Base-by-base conservation (phyloP, 2,329 filamentous ascomycete species). In the Aspergillus eucalypticola region DNA sequence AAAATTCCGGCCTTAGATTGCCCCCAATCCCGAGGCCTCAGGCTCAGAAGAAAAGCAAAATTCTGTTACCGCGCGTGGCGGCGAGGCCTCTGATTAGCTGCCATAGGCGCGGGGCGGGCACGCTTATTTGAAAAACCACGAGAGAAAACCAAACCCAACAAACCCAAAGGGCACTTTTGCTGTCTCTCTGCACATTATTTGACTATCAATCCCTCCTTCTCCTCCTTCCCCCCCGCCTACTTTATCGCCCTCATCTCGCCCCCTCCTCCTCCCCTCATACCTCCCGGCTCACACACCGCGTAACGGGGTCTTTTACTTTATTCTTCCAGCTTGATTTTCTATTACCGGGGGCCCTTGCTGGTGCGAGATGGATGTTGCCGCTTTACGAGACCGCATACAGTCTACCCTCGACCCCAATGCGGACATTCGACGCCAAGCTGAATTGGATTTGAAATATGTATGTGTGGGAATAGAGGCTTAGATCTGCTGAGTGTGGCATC, bases 361-460 rank as follows among this genome's bases (percentile, higher is more conserved):
- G 68, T 72, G 69, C 72, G 76, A 73, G 72, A 87, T 87, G 85
- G 85, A 87, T 76, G 84, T 84, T 71, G 78, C 81, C 72, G 83
- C 79, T 69, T 79, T 89, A 67, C 80, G 86, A 75, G 83, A 83
- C 77, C 84, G 86, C 73, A 88, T 89, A 72, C 82, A 85, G 76
- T 83, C 84, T 69, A 88, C 86, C 59, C 82, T 89, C 67, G 84
- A 87, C 72, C 74, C 84, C 65, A 86, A 88, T 79, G 83, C 84
- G 64, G 83, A 86, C 67, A 82, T 79, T 70, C 81, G 86, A 70
- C 82, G 83, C 69, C 84, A 87, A 75, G 86, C 86, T 61, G 86
- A 88, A 78, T 73, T 84, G 69, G 85, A 88, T 71, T 77, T 89
- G 67, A 87, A 86, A 83, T 83, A 84, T 81, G 85, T 88, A 79